Evolutionary conservation across 106 monocot genomes (phyloP), one percentile per base, ranked within the genome.

Genomic region (Dactylorhiza incarnata): DNA sequence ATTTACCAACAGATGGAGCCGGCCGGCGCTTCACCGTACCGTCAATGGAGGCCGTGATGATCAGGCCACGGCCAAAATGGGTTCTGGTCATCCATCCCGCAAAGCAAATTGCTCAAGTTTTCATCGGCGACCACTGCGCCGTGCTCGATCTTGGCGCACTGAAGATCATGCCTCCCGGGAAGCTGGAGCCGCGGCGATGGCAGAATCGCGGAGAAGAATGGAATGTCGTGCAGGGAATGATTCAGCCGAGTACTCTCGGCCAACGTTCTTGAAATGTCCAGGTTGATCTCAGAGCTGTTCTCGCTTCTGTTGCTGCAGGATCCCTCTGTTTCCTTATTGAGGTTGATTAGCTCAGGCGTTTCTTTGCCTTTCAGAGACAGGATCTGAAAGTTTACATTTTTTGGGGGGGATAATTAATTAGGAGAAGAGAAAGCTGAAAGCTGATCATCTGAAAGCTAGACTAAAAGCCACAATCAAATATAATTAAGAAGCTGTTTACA

Each of bases 221-320:
- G 52, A 4, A 52, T 52, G 52, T 37, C 37, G 3, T 37, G 37
- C 37, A 37, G 37, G 37, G 37, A 0, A 2, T 37, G 58, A 59
- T 59, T 59, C 22, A 59, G 20, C 20, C 22, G 58, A n/a, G n/a
- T n/a, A 9, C 17, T 66, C 29, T 70, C 69, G 7, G 14, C 43
- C 37, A 37, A 37, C 2, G 52, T 52, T 52, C 52, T 52, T 9
- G 37, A 37, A 52, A 15, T 15, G 56, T 88, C 88, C 49, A 90
- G 56, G 69, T 92, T 90, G 67, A 85, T 75, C 47, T 90, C 90
- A 9, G 90, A 86, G 84, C 90, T 11, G 52, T 15, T 52, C 13
- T 52, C 92, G 74, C 90, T 94, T 65, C 94, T 86, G 48, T 95
- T 92, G 90, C 95, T 95, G 83, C 83, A 88, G 4, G 92, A 95